phyloP scores from a whole-genome alignment of 148 eudicot genomes.

The Chenopodium berlandieri region DNA sequence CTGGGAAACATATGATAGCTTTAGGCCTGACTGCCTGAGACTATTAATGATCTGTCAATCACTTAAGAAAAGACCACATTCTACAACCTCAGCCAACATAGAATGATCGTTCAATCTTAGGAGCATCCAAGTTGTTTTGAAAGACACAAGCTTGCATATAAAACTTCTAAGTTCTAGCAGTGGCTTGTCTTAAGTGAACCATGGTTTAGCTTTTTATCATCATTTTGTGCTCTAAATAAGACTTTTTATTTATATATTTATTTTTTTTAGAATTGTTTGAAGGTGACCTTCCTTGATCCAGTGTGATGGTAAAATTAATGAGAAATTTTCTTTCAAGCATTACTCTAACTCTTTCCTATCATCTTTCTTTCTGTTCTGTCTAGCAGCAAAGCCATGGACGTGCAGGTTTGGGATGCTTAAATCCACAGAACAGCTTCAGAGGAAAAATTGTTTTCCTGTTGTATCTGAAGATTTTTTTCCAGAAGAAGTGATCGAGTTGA shows the following conservation, averaged over 20 bases:
- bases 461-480: slow-evolving; percentile 45
- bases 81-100: neutral
- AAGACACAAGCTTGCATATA: neutral
- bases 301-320: neutral
- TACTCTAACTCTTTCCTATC: neutral
- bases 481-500: slow-evolving; percentile 42
- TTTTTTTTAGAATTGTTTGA: neutral
- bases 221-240: neutral
- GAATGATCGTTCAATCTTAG: neutral
- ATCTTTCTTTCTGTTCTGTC: slow-evolving; percentile 17
- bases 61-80: neutral
- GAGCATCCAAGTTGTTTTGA: neutral
- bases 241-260: neutral
- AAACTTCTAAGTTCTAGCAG: neutral
- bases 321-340: neutral
- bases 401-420: slow-evolving; percentile 34
- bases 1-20: neutral
- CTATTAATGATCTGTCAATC: neutral
- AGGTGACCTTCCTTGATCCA: neutral
- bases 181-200: neutral
- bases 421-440: slow-evolving; percentile 29
- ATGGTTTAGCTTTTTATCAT: neutral
- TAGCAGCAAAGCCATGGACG: slow-evolving; percentile 41
- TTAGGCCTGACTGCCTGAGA: neutral
- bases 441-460: slow-evolving; percentile 34